Evolutionary conservation across 1,139 yeast species (phyloP).

Genomic region (Candida pseudocylindracea): DNA sequence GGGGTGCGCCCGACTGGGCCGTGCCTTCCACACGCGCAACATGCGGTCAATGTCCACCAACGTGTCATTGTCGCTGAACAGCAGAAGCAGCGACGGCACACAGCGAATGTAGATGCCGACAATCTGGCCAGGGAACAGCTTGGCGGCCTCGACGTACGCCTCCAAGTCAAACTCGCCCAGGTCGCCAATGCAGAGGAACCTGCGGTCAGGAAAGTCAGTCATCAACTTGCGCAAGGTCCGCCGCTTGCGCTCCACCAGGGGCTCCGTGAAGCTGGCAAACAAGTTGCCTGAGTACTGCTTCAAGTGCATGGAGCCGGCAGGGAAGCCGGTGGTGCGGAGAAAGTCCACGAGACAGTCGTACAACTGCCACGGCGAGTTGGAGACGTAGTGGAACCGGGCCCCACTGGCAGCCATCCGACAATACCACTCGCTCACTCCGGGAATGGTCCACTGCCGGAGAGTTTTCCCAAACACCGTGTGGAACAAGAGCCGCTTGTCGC

Average conservation of each 20-base stretch:
- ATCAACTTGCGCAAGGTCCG: constrained; percentile 41
- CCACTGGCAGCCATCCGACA: constrained; percentile 7
- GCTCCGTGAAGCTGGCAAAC: constrained; percentile 62
- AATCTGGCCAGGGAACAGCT: constrained; percentile 34
- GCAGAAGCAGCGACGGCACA: constrained; percentile 45
- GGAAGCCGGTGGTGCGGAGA: constrained; percentile 31
- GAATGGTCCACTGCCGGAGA: constrained; percentile 32
- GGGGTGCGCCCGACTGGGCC: too few species aligned
- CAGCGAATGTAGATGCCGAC: constrained; percentile 64
- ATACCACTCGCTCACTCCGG: constrained; percentile 60
- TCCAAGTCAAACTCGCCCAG: constrained; percentile 92
- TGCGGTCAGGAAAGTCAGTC: constrained; percentile 53
- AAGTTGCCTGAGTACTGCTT: constrained; percentile 75
- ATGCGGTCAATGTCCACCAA: not conserved
- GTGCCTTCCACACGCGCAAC: too few species aligned
- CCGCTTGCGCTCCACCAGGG: constrained; percentile 64
- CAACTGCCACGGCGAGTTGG: constrained; percentile 88
- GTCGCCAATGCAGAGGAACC: constrained; percentile 76
- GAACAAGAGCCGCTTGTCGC: constrained; percentile 62
- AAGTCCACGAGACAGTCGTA: constrained; percentile 44
- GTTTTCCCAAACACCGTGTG: constrained; percentile 19
- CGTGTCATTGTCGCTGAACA: constrained; percentile 12
- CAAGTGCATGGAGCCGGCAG: constrained; percentile 60
- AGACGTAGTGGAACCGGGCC: constrained; percentile 67
- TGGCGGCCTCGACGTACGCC: constrained; percentile 61